These are phyloP conservation scores for Coemansia sp. DNA, from an alignment of 192 early-diverging fungal genomes.

Conservation along the genomic window DNA sequence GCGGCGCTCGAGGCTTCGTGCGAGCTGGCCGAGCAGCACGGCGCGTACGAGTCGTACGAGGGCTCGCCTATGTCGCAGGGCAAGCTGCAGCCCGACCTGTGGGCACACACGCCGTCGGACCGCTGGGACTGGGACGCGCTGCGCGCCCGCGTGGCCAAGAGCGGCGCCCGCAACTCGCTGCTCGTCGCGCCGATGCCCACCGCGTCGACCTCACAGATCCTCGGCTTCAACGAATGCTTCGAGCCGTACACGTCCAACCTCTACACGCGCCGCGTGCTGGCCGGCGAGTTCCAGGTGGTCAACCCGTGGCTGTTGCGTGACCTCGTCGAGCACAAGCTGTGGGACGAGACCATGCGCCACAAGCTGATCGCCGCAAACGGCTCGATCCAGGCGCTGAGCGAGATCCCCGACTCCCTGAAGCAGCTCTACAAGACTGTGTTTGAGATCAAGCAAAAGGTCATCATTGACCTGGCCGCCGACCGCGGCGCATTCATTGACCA, in stretches of 20 bases:
- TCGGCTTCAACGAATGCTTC: slow-evolving; percentile 98
- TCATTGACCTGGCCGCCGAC: slow-evolving; percentile 97
- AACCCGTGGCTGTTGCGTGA: slow-evolving; percentile 96
- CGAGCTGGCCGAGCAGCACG: slow-evolving; percentile 78
- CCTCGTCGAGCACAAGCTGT: slow-evolving; percentile 86
- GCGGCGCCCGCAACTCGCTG: slow-evolving; percentile 92
- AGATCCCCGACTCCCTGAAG: slow-evolving; percentile 86
- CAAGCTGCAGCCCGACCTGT: slow-evolving; percentile 92
- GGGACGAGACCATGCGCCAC: slow-evolving; percentile 94
- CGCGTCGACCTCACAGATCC: slow-evolving; percentile 94
- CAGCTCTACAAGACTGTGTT: slow-evolving; percentile 97
- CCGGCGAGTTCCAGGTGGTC: slow-evolving; percentile 98
- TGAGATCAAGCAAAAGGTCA: slow-evolving; percentile 87
- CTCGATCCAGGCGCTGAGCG: slow-evolving; percentile 73
- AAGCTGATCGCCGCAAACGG: slow-evolving; percentile 91
- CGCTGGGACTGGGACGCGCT: slow-evolving; percentile 89
- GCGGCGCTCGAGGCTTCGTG: slow-evolving; percentile 89
- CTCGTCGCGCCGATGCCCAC: slow-evolving; percentile 98
- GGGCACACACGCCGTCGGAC: slow-evolving; percentile 79
- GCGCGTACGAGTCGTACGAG: slow-evolving; percentile 64
- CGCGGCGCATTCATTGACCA: slow-evolving; percentile 98
- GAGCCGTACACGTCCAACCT: slow-evolving; percentile 92
- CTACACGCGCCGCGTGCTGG: slow-evolving; percentile 93
- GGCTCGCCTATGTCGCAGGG: slow-evolving; percentile 91
- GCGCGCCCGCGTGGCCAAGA: slow-evolving; percentile 69